Evolutionary conservation across 345 rosid species (phyloP), one percentile per base, ranked within the genome.

Genomic region (Melastoma malabathricum): DNA sequence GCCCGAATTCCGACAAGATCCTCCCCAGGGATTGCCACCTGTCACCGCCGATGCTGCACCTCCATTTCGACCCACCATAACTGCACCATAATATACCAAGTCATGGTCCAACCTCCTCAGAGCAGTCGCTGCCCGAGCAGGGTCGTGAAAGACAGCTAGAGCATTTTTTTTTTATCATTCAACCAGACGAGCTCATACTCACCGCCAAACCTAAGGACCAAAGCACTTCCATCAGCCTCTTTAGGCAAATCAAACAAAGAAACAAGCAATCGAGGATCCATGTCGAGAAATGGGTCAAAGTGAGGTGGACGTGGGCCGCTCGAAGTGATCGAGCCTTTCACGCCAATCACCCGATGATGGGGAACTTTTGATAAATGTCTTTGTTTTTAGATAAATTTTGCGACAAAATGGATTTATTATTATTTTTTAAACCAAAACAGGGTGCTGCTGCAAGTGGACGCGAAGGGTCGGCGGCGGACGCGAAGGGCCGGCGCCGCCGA

Each of bases 101-200:
- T 83, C 96, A 48, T 87, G 93, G 52, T 87, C 98, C 70, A 87
- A 67, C 67, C 98, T 84, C 77, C 98, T 82, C 89, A 88, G 72
- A 12, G 98, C 98, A 51, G 98, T 92, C 45, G 95, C 95, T n/a
- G 98, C 98, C 52, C 96, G 78, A 12, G 89, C 84, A 13, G 90
- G 96, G 61, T 87, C 98, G 41, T 67, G 75, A 53, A 90, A 90
- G 17, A 87, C 89, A 1, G 95, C 96, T 67, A 90, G 60, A 18
- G 95, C 96, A 55, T 92, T 87, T 76, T 87, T 87, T 92, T 87
- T 76, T 87, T 87, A 68, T 87, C 96, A 56, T 84, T 87, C 70
- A 90, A 67, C 98, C 95, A 87, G 48, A 90, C 75, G 50, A 90
- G 74, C 70, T 86, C 96, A 50, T 96, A 84, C 65, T 90, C 98